phyloP scores from a whole-genome alignment of 495 filamentous ascomycete genomes.

The Staphylotrichum tortipilum region DNA sequence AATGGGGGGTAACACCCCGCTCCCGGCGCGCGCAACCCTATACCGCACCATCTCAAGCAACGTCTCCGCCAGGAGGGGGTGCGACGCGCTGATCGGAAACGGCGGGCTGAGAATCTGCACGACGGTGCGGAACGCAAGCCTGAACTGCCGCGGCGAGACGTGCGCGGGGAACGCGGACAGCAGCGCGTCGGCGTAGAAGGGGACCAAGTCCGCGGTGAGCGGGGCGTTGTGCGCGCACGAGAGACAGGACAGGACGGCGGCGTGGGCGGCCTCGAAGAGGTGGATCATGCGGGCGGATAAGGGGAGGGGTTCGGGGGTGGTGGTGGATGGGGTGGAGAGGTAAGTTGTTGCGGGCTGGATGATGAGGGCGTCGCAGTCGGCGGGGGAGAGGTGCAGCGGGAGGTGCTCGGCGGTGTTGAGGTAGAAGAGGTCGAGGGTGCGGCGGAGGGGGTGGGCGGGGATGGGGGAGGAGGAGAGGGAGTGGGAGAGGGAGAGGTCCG shows the following conservation, averaged over 20 bases:
- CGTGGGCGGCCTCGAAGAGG: conserved; percentile 90
- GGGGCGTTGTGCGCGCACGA: conserved; percentile 67
- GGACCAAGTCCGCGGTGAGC: conserved; percentile 63
- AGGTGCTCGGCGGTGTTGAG: conserved; percentile 86
- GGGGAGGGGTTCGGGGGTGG: conserved; percentile 57
- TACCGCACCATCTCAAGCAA: conserved; percentile 74
- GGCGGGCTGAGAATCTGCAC: conserved; percentile 82
- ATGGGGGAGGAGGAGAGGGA: conserved; percentile 51
- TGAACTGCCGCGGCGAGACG: conserved; percentile 82
- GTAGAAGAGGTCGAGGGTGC: conserved; percentile 82
- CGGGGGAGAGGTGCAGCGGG: conserved; percentile 55
- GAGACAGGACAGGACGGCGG: conserved; percentile 71
- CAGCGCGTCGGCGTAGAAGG: conserved; percentile 78
- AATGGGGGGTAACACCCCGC: no score
- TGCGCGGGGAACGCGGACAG: conserved; percentile 77
- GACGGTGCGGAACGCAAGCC: conserved; percentile 84
- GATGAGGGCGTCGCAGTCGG: conserved; percentile 62
- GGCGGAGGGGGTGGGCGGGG: conserved; percentile 64
- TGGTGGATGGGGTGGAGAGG: conserved; percentile 45
- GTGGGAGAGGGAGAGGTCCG: conserved; percentile 68
- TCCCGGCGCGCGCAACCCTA: no score
- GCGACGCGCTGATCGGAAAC: conserved; percentile 55
- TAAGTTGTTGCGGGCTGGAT: conserved; percentile 69
- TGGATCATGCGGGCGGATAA: conserved; percentile 43
- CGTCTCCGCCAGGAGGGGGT: conserved; percentile 68